phyloP scores from a whole-genome alignment of 2,329 filamentous ascomycete genomes.

The Apiospora pterosperma region DNA sequence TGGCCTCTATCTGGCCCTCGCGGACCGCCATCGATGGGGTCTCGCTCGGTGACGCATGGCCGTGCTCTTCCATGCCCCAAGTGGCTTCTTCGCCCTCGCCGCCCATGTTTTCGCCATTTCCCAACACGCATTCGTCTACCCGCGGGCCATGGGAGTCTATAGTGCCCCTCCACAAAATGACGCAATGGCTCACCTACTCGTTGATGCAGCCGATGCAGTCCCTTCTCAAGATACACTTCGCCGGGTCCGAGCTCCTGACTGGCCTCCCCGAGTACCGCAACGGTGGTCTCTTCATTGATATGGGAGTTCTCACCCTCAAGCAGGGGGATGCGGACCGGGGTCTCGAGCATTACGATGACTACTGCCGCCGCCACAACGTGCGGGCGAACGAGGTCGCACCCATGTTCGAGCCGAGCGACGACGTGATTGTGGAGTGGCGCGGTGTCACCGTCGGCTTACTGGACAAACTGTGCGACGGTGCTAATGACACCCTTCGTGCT shows the following conservation, averaged over 20 bases:
- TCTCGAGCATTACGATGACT: slow-evolving; percentile 35
- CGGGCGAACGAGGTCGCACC: slow-evolving; percentile 48
- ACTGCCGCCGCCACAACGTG: slow-evolving; percentile 20
- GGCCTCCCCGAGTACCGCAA: slow-evolving; percentile 72
- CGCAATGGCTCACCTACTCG: slow-evolving; percentile 72
- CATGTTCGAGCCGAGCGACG: slow-evolving; percentile 56
- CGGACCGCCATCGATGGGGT: slow-evolving; percentile 84
- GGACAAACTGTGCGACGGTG: slow-evolving; percentile 48
- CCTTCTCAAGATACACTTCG: slow-evolving; percentile 48
- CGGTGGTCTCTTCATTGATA: slow-evolving; percentile 64
- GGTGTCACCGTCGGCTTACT: slow-evolving; percentile 59
- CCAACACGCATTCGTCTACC: background rate
- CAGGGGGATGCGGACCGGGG: slow-evolving; percentile 39
- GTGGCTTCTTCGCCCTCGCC: slow-evolving; percentile 5
- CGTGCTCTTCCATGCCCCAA: slow-evolving; percentile 54
- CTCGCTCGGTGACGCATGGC: slow-evolving; percentile 92
- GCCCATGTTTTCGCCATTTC: slow-evolving; percentile 13
- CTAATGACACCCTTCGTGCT: slow-evolving; percentile 34
- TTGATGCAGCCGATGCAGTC: slow-evolving; percentile 63
- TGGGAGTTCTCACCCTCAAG: slow-evolving; percentile 51
- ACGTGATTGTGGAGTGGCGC: slow-evolving; percentile 65
- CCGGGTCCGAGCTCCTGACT: slow-evolving; percentile 55
- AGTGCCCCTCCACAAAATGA: slow-evolving; percentile 59
- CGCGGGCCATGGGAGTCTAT: slow-evolving; percentile 30
- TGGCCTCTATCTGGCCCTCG: slow-evolving; percentile 87